Evolutionary conservation across 805 yeast genomes (phyloP), one percentile per base, ranked within the genome.

Genomic region (Danielia reshetovae): DNA sequence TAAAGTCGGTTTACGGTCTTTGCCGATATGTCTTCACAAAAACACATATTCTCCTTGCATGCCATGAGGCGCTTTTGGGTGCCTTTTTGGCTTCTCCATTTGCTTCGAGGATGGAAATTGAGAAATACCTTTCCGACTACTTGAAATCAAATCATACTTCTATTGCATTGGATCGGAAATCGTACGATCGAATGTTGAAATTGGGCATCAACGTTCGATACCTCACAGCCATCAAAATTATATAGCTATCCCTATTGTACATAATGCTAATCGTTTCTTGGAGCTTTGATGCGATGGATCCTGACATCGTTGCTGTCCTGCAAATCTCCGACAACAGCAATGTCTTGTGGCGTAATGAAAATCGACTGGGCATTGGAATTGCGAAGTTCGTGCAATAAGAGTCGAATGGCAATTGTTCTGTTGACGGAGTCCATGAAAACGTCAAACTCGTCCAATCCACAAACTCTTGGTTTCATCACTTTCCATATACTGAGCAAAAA

Each of bases 401-500:
- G 60, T 30, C 75, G 70, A 54, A 93, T 77, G 40, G 95, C 87
- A 34, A 84, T 75, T 29, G 81, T 72, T 45, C 98, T 73, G 54
- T 89, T 88, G 12, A 87, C 85, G 31, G 87, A 86, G 58, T 93
- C 99, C 98, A 93, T 93, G 52, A 81, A 93, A 14, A 93, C 98
- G 61, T 93, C 99, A 57, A 85, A 93, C 59, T 93, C 99, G 60
- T 93, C 99, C 40, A 93, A 64, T 0, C 97, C 97, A 40, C 94
- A 75, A 13, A 93, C 74, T 37, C 85, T 76, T 0, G 95, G 81
- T 41, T 82, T 78, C 96, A 93, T 89, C 18, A 86, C 81, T 44
- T 79, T 78, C 99, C 99, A 93, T 18, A 95, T 83, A 0, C 97
- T 82, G 40, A 90, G 66, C 29, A 93, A 60, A 38, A 93, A 70